Percentiles rank a stretch among this genome's conserved stretches.
phyloP scores from a whole-genome alignment of 148 eudicot genomes.

The Oxyria digyna region DNA sequence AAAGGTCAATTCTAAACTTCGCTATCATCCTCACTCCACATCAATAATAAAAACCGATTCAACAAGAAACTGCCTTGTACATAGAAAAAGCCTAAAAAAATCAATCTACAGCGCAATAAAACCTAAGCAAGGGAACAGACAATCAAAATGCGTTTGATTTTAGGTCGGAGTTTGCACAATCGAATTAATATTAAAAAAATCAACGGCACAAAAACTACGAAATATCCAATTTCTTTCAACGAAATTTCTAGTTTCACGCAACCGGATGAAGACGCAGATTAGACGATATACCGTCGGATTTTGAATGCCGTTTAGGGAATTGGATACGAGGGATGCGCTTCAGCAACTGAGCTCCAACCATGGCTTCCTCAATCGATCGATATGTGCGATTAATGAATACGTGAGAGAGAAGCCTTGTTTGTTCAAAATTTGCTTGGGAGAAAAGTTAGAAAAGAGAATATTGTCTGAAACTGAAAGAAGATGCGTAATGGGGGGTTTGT shows the following conservation, averaged over 20 bases:
- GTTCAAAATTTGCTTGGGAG: too few relatives aligned
- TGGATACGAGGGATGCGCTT: slow-evolving; percentile 69
- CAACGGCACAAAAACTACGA: background rate
- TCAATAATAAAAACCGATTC: background rate
- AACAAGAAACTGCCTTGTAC: background rate
- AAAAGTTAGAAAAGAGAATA: too few relatives aligned
- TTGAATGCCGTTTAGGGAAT: slow-evolving; percentile 47
- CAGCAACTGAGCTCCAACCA: slow-evolving; percentile 33
- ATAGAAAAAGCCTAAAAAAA: background rate
- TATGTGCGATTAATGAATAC: background rate
- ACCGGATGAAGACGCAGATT: background rate
- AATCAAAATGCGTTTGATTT: background rate
- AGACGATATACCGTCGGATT: slow-evolving; percentile 18
- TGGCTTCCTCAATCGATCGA: background rate
- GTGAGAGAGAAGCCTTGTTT: too few relatives aligned
- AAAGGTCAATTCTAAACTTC: background rate
- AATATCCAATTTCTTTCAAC: background rate
- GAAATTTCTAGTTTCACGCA: background rate
- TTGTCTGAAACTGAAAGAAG: background rate
- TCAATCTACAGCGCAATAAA: background rate
- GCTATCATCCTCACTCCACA: background rate
- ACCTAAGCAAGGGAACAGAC: background rate
- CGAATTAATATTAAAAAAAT: background rate
- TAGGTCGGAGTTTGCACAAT: background rate
- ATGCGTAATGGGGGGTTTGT: background rate